Base-by-base conservation (phyloP, 306 rosid species). In the Styphnolobium japonicum region DNA sequence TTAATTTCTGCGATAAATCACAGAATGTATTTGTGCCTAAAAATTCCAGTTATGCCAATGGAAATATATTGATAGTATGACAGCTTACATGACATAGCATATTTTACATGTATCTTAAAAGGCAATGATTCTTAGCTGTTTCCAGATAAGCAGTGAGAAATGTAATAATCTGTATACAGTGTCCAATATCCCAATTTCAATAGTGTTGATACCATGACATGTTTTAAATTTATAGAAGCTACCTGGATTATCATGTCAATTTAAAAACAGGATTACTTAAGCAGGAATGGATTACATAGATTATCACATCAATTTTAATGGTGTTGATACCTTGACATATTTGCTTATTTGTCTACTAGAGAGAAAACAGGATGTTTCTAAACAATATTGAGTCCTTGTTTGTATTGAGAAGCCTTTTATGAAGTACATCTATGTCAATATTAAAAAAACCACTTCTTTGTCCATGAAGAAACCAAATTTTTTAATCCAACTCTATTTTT, bases 391-490 rank as follows among this genome's bases (percentile, higher is more conserved):
- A 52, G 25, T 22, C 15, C 11, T 43, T 75, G 22, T 23, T 68
- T 75, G 39, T 75, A 69, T 43, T 52, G 42, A 70, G 57, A 48
- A 49, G 43, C 36, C 23, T 63, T 65, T 62, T 14, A 46, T 65
- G 53, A 76, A 61, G 63, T 29, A 52, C 15, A 51, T 70, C 14
- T 10, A 33, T 72, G 29, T 77, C 75, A 72, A 48, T 29, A 63
- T 43, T 81, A 68, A 48, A 80, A 67, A 39, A 12, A 73, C 16
- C 37, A 48, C 31, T 42, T 70, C 29, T 74, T 68, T 77, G 33
- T 6, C 62, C 21, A 23, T 33, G 27, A 12, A 66, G 76, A 78
- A 67, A 62, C 63, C 73, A 78, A 85, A 22, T 27, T 29, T 68
- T 78, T 46, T 36, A 27, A 46, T 69, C 48, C 11, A 42, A 61